These are phyloP conservation scores for Backusella mclennaniae DNA, from an alignment of 192 early-diverging fungal genomes.

Conservation along the genomic window DNA sequence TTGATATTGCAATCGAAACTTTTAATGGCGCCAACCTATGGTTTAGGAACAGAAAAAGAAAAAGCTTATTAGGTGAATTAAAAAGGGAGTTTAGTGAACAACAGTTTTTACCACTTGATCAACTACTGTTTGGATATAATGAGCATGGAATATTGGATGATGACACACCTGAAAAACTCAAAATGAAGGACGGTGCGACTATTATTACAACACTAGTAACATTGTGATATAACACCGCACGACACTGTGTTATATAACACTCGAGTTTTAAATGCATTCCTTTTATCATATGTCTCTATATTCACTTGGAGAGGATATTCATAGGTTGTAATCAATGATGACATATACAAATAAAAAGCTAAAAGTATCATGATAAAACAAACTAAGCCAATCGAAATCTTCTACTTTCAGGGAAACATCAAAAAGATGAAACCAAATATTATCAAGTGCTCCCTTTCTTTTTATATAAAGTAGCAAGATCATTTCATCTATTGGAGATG, in stretches of 20 bases:
- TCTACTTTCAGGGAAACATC: too few relatives aligned
- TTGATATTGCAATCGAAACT: background rate
- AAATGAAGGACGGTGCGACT: background rate
- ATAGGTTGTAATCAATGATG: too few relatives aligned
- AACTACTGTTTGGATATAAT: background rate
- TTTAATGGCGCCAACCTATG: background rate
- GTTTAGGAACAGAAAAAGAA: background rate
- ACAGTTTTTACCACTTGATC: background rate
- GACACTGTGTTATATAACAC: background rate
- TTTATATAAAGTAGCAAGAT: too few relatives aligned
- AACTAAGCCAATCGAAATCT: too few relatives aligned
- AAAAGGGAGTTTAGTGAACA: background rate
- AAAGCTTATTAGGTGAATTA: background rate
- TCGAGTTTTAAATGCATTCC: too few relatives aligned
- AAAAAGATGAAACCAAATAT: too few relatives aligned
- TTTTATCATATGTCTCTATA: too few relatives aligned
- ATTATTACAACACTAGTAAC: background rate
- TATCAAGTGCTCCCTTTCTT: too few relatives aligned
- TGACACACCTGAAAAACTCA: background rate
- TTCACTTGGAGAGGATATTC: too few relatives aligned
- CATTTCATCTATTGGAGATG: too few relatives aligned
- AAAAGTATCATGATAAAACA: too few relatives aligned
- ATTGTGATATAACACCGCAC: background rate
- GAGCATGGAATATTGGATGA: background rate
- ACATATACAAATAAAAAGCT: too few relatives aligned